Evolutionary conservation across 371 early-diverging fungal species (phyloP).

Genomic region (Syncephalastrum monosporum): DNA sequence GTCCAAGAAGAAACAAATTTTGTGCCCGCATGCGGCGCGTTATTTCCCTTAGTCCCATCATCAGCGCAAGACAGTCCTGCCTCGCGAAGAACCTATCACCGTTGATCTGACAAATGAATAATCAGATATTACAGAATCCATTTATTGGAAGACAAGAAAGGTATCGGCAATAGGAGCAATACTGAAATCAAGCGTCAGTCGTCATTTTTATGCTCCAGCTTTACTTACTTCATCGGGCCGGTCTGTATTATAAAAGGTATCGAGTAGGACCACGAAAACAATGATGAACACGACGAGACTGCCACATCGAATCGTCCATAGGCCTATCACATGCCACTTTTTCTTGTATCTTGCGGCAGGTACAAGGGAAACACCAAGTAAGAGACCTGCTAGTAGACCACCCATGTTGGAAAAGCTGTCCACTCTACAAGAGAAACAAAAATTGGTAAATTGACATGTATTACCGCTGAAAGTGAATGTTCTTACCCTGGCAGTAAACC

Average conservation of each 20-base stretch:
- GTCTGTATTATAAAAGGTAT: conserved; percentile 13
- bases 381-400: conserved; percentile 49
- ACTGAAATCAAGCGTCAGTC: neutral
- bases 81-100: too few species aligned
- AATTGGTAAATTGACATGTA: neutral
- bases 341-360: conserved; percentile 20
- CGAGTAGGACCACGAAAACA: neutral
- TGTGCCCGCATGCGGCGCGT: neutral
- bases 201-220: neutral
- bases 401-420: conserved; percentile 68
- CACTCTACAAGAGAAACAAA: conserved; percentile 25
- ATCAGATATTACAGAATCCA: conserved; percentile 10
- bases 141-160: conserved; percentile 15
- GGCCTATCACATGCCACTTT: neutral
- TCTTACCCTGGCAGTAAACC: conserved; percentile 74
- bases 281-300: neutral
- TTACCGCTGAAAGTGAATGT: conserved; percentile 61
- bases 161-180: conserved; percentile 12
- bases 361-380: conserved; percentile 42
- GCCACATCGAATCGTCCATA: conserved; percentile 8
- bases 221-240: conserved; percentile 8
- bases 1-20: neutral
- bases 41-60: neutral
- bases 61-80: too few species aligned
- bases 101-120: too few species aligned